Base-by-base conservation (phyloP, 495 filamentous ascomycete species). In the Acidomyces sp. region DNA sequence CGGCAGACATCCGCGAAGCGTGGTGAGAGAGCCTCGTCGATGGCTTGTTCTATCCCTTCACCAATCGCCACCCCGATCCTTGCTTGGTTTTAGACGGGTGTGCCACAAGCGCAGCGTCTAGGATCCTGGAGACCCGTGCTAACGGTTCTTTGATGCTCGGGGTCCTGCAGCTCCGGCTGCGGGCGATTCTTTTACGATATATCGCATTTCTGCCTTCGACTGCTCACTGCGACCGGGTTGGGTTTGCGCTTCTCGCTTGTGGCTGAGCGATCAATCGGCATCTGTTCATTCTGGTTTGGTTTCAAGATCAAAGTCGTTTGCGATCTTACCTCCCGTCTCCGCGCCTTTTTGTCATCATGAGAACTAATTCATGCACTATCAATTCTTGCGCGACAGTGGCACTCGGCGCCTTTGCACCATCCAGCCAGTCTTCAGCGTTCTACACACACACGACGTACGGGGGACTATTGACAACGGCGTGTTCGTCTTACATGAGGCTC, bases 401-500 rank as follows among this genome's bases (percentile, higher is more conserved):
- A 33, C 39, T 32, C 39, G 26, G 30, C 30, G 26, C 9, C n/a
- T n/a, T n/a, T n/a, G n/a, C n/a, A n/a, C n/a, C n/a, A n/a, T n/a
- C n/a, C n/a, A n/a, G n/a, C n/a, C n/a, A n/a, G n/a, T n/a, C n/a
- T n/a, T n/a, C n/a, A n/a, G n/a, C n/a, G n/a, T n/a, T n/a, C n/a
- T 17, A 9, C n/a, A 24, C 23, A 30, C 37, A 21, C n/a, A 13
- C 22, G 13, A n/a, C 18, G 24, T 27, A 30, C 15, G 15, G 12
- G 13, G 15, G 24, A 30, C 37, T 40, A 40, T 28, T 28, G 41
- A 20, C 24, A 9, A 33, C 41, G 33, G 23, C 22, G 24, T 46
- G 29, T n/a, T 19, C 18, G 43, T 46, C 20, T 25, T 22, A 46
- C 43, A 40, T 35, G 38, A 30, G 31, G 44, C 44, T 47, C 31